Evolutionary conservation across 179 eudicot genomes (phyloP).

Genomic region (Vitellaria paradoxa): DNA sequence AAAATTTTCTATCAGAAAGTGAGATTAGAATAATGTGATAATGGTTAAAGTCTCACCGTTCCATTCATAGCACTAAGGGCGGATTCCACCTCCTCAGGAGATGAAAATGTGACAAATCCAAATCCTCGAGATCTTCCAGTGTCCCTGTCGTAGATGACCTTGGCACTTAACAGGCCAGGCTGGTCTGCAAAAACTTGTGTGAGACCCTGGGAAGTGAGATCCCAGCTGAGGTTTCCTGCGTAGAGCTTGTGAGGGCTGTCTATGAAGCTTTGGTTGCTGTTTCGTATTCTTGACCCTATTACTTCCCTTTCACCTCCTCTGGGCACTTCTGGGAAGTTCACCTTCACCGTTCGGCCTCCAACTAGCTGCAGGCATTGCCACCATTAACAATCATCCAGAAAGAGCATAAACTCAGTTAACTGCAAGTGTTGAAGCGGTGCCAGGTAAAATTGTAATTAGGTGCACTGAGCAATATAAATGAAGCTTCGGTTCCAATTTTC

Average conservation of each 20-base stretch:
- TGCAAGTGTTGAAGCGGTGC: conserved; percentile 9
- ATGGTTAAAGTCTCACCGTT: conserved; percentile 42
- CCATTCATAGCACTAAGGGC: conserved; percentile 73
- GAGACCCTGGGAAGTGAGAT: conserved; percentile 61
- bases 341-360: conserved; percentile 83
- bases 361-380: conserved; percentile 50
- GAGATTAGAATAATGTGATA: neutral
- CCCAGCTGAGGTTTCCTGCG: conserved; percentile 86
- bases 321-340: conserved; percentile 93
- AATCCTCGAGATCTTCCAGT: conserved; percentile 81
- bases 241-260: conserved; percentile 90
- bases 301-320: conserved; percentile 80
- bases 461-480: neutral
- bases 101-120: conserved; percentile 72
- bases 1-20: too few relatives aligned
- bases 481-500: neutral
- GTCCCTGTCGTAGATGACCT: conserved; percentile 74
- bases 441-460: too few relatives aligned
- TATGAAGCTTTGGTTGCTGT: conserved; percentile 50
- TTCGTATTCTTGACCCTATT: conserved; percentile 50
- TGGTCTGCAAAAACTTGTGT: conserved; percentile 56
- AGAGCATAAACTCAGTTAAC: neutral
- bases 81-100: conserved; percentile 59
- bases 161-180: conserved; percentile 76
- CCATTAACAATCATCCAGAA: neutral